Percentiles rank a stretch among this genome's conserved stretches.
phyloP scores from a whole-genome alignment of 306 rosid genomes.

The Crataegus laevigata region DNA sequence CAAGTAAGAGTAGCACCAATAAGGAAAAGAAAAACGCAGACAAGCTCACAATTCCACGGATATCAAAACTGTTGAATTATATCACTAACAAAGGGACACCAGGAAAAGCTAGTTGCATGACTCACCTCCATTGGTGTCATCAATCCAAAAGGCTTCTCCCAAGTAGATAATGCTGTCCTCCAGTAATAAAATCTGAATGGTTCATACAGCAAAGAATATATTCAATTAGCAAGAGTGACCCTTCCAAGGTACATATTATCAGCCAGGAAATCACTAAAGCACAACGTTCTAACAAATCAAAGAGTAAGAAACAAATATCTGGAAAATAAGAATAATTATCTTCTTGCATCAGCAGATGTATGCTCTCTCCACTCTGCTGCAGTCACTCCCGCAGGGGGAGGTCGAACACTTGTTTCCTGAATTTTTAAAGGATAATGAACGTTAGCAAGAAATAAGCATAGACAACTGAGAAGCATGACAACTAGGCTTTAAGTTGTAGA shows the following conservation, averaged over 20 bases:
- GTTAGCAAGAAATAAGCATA: background rate
- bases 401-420: constrained; percentile 45
- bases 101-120: constrained; percentile 25
- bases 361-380: constrained; percentile 84
- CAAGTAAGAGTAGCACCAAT: background rate
- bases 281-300: background rate
- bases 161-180: constrained; percentile 70
- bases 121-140: constrained; percentile 91
- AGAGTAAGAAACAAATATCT: background rate
- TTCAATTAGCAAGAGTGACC: background rate
- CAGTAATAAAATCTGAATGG: constrained; percentile 71
- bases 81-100: constrained; percentile 11
- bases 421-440: constrained; percentile 7
- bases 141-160: constrained; percentile 92
- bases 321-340: constrained; percentile 35
- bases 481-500: background rate
- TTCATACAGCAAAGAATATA: background rate
- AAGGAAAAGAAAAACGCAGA: background rate
- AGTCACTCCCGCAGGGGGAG: constrained; percentile 27
- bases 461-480: background rate
- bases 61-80: constrained; percentile 12
- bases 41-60: constrained; percentile 6
- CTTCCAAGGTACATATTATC: background rate
- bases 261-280: background rate
- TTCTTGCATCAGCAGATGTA: constrained; percentile 75